These are phyloP conservation scores for Penicillium sp. DNA, from an alignment of 2,329 filamentous ascomycete species.

Conservation along the genomic window DNA sequence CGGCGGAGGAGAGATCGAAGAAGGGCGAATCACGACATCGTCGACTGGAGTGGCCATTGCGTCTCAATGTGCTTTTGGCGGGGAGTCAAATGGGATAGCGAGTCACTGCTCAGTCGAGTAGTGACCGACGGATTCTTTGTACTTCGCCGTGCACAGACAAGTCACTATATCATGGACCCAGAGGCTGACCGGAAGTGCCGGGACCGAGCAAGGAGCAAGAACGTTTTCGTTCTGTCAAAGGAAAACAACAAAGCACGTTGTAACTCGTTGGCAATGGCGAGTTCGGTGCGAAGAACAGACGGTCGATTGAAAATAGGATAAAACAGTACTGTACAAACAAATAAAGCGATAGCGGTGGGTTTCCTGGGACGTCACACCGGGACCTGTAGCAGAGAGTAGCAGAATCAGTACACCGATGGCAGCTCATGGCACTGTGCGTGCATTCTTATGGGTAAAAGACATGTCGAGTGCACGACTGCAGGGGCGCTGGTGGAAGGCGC, in stretches of 20 bases:
- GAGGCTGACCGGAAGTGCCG: not conserved
- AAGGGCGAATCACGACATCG: slow-evolving; percentile 17
- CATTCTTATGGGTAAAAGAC: not conserved
- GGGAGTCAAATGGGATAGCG: not conserved
- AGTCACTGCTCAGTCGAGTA: not conserved
- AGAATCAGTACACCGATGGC: not conserved
- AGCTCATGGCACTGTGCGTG: not conserved
- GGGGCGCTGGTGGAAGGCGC: not conserved
- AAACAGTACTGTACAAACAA: not conserved
- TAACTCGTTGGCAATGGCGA: not conserved
- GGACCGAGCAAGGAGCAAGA: not conserved
- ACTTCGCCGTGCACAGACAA: not conserved
- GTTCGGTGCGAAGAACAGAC: not conserved
- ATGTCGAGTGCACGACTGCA: not conserved
- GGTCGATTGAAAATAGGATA: not conserved
- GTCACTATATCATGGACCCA: not conserved
- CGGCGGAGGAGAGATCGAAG: slow-evolving; percentile 39
- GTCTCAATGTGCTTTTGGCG: not conserved
- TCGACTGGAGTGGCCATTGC: slow-evolving; percentile 25
- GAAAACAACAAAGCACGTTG: not conserved
- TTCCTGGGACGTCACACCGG: not conserved
- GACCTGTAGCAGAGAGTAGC: not conserved
- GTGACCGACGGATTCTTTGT: not conserved
- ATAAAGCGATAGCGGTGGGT: not conserved
- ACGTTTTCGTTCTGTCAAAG: not conserved